These are phyloP conservation scores for Phytophthora europaea DNA, from an alignment of 352 stramenopile species.

Conservation along the genomic window DNA sequence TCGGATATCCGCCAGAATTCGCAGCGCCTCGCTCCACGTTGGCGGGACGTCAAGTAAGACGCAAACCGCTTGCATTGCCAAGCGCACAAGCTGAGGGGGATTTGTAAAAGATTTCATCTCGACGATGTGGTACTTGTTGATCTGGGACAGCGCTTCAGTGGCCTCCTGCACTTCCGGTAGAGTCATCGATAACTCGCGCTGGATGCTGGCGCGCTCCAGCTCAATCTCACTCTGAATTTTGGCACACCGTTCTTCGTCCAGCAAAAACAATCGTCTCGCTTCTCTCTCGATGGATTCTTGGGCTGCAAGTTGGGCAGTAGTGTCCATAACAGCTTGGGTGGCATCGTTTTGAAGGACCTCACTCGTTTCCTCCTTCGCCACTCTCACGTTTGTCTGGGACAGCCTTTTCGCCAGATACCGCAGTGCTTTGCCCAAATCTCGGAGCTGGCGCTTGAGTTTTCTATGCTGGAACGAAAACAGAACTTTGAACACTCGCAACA, in stretches of 20 bases:
- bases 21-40: constrained; percentile 75
- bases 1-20: constrained; percentile 72
- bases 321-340: constrained; percentile 42
- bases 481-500: constrained; percentile 52
- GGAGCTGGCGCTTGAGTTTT: constrained; percentile 37
- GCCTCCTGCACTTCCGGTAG: constrained; percentile 68
- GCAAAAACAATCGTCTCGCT: constrained; percentile 54
- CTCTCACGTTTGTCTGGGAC: constrained; percentile 35
- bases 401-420: constrained; percentile 39
- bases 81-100: constrained; percentile 70
- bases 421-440: constrained; percentile 23
- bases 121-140: constrained; percentile 85
- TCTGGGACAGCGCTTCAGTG: constrained; percentile 70
- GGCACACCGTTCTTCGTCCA: constrained; percentile 65
- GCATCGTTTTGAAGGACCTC: constrained; percentile 48
- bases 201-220: constrained; percentile 59
- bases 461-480: constrained; percentile 56
- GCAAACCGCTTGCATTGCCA: constrained; percentile 85
- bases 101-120: constrained; percentile 87
- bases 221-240: constrained; percentile 71
- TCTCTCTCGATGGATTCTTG: constrained; percentile 54
- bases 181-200: constrained; percentile 66
- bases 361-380: constrained; percentile 50
- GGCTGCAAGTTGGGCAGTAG: constrained; percentile 30
- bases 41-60: constrained; percentile 65